Evolutionary conservation across 345 rosid species (phyloP).

Genomic region (Syzygium aromaticum): DNA sequence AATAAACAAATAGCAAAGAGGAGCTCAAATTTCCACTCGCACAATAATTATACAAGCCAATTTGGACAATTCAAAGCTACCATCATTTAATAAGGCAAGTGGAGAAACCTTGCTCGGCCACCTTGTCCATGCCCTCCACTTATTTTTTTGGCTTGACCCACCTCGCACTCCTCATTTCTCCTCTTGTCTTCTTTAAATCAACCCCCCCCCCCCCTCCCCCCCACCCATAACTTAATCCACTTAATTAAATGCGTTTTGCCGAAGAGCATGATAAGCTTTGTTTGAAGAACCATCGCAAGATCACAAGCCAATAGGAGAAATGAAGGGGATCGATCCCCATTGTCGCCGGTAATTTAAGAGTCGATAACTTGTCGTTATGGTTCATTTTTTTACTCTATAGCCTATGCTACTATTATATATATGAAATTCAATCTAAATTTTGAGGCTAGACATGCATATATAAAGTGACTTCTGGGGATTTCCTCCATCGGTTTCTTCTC

Average conservation of each 20-base stretch:
- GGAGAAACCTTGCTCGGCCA: constrained; percentile 27
- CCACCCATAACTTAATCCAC: not conserved
- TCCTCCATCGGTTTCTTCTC: not conserved
- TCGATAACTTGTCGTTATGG: not conserved
- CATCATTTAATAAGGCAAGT: constrained; percentile 28
- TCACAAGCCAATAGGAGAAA: not conserved
- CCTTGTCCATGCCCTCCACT: constrained; percentile 10
- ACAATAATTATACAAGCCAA: constrained; percentile 5
- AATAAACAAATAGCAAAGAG: not conserved
- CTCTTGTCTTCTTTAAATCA: not conserved
- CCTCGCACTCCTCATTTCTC: not conserved
- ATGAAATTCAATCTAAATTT: not conserved
- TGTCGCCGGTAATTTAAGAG: not conserved
- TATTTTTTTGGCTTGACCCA: not conserved
- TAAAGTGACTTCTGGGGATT: not conserved
- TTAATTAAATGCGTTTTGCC: not conserved
- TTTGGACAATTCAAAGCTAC: constrained; percentile 23
- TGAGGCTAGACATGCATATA: not conserved
- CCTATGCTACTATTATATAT: rapidly evolving
- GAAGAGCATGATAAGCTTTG: not conserved
- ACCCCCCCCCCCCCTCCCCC: no score
- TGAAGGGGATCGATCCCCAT: not conserved
- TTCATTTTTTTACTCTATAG: rapidly evolving
- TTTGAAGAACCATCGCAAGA: not conserved
- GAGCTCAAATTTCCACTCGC: constrained; percentile 10